Conservation (phyloP, 805 yeast genomes). For the Huiozyma naganishii region DNA sequence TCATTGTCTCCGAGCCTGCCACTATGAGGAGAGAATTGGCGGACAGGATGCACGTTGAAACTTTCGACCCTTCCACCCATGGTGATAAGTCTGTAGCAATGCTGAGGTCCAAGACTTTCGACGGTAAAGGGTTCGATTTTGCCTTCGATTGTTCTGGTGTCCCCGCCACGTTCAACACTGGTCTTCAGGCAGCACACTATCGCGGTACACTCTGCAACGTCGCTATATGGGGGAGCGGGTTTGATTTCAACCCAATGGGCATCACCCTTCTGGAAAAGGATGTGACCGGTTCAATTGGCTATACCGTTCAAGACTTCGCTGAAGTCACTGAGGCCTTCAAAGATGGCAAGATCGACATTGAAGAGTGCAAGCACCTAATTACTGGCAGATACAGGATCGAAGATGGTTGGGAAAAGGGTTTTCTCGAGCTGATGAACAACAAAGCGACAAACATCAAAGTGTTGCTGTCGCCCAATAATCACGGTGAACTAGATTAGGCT, state of each 20-base stretch:
- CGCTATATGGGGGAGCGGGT: constrained; percentile 52
- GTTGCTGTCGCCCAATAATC: constrained; percentile 38
- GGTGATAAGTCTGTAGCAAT: constrained; percentile 30
- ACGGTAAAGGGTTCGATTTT: constrained; percentile 37
- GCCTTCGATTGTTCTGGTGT: constrained; percentile 47
- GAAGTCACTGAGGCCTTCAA: constrained; percentile 44
- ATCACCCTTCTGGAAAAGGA: constrained; percentile 44
- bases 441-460: constrained; percentile 49
- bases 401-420: constrained; percentile 45
- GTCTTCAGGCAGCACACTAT: constrained; percentile 38
- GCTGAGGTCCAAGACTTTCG: constrained; percentile 32
- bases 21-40: constrained; percentile 40
- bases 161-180: constrained; percentile 40
- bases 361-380: constrained; percentile 37
- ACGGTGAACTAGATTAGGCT: constrained; percentile 20
- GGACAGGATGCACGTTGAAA: constrained; percentile 35
- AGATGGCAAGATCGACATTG: constrained; percentile 35
- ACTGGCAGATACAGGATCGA: constrained; percentile 42
- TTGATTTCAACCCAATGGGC: constrained; percentile 44
- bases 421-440: constrained; percentile 37
- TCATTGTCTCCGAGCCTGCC: constrained; percentile 44
- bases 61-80: constrained; percentile 37
- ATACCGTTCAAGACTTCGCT: constrained; percentile 44
- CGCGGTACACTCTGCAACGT: constrained; percentile 53
- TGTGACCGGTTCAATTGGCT: constrained; percentile 53